Evolutionary conservation across 1,284 basidiomycete genomes (phyloP).

Genomic region (Marasmius oreades): DNA sequence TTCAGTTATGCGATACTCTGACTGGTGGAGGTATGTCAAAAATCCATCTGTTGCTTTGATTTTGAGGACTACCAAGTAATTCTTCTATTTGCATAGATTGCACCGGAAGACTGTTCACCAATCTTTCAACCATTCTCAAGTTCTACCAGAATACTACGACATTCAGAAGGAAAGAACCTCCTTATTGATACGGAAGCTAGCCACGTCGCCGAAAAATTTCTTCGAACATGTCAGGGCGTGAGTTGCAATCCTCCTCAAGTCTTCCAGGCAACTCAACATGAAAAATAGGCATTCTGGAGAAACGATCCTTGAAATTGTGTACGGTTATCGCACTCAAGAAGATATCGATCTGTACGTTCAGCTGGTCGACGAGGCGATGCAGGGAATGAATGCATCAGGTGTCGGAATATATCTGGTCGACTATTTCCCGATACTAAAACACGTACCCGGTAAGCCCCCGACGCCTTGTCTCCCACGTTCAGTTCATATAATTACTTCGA

Average conservation of each 20-base stretch:
- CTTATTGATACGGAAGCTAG: neutral
- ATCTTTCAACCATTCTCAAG: neutral
- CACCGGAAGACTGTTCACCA: conserved; percentile 1
- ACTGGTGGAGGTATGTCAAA: neutral
- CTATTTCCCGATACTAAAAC: neutral
- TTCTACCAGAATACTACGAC: neutral
- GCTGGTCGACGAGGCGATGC: neutral
- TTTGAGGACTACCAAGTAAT: neutral
- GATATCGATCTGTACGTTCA: neutral
- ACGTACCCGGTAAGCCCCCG: neutral
- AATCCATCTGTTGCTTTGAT: neutral
- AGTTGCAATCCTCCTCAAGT: neutral
- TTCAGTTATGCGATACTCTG: neutral
- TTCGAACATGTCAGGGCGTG: neutral
- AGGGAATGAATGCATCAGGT: neutral
- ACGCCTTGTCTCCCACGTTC: neutral
- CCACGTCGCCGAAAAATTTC: neutral
- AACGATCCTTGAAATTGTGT: neutral
- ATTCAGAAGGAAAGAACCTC: neutral
- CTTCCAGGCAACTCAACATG: neutral
- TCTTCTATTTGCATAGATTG: neutral
- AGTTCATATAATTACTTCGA: neutral
- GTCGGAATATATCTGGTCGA: neutral
- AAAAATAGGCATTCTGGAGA: neutral
- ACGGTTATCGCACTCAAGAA: neutral